Evolutionary conservation across 2,329 filamentous ascomycete genomes (phyloP), one percentile per base, ranked within the genome.

Genomic region (Ophiostoma novo-ulmi): DNA sequence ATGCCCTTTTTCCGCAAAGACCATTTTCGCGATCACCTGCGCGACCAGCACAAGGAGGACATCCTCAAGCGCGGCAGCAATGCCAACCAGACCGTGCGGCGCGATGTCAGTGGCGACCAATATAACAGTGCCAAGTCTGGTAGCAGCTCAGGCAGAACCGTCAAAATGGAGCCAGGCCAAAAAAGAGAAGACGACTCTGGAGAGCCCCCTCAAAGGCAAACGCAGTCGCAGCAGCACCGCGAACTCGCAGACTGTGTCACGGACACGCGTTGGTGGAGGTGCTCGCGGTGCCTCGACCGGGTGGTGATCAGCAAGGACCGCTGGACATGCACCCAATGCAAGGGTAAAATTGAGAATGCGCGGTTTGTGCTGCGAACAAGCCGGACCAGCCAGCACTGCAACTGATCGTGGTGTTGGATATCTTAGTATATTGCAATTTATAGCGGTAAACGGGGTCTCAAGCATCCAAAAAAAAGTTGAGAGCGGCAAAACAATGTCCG

Each of bases 21-120:
- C 73, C 86, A 88, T 77, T 86, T 82, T 75, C 81, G 85, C 52
- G 85, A 87, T 71, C 86, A 88, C 75, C 80, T 86, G 52, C 82
- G 86, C 41, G 82, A 85, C 65, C 85, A 80, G 73, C 86, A 88
- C 79, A 80, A 80, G 70, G 86, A 88, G 75, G 84, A 87, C 72
- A 80, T 86, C 44, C 78, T 80, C 74, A 83, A 83, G 78, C 82
- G 83, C 22, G 81, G 82, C 38, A 77, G 76, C 31, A 71, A 72
- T 36, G 67, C 68, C 10, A 61, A 70, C 17, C 44, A 68, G 39
- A 65, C 3, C 38, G 52, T 58, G 52, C 52, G 52, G n/a, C 52
- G 22, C 52, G 52, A 58, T 13, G 3, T 14, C 10, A 26, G 52
- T 10, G 64, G 41, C 66, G 22, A 20, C 67, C n/a, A 22, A 3